Percentiles rank a stretch among this genome's conserved stretches.
These are phyloP conservation scores for Mycena latifolia DNA, from an alignment of 768 basidiomycete genomes.

Conservation along the genomic window DNA sequence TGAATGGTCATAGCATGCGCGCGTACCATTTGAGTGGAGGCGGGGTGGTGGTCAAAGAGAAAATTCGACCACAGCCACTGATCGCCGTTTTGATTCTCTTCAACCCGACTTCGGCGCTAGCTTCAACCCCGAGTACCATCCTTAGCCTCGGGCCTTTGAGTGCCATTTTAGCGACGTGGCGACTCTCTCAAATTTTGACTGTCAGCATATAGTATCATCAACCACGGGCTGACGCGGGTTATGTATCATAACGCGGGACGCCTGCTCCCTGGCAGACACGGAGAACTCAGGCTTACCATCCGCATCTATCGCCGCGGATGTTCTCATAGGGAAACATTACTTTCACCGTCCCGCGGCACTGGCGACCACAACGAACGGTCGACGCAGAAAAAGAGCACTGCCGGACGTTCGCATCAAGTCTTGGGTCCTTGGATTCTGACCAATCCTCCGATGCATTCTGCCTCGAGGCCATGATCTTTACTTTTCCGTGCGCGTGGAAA, in stretches of 20 bases:
- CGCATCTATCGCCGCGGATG: too few relatives aligned
- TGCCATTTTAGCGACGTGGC: too few relatives aligned
- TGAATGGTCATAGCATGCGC: background rate
- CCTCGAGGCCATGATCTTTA: conserved; percentile 21
- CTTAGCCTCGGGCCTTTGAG: too few relatives aligned
- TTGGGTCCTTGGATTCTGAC: conserved; percentile 12
- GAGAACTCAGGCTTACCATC: too few relatives aligned
- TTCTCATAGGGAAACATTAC: conserved; percentile 12
- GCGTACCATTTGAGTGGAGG: conserved; percentile 13
- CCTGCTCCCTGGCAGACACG: too few relatives aligned
- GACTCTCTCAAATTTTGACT: too few relatives aligned
- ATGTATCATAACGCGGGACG: too few relatives aligned
- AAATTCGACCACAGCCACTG: conserved; percentile 6
- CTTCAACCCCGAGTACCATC: too few relatives aligned
- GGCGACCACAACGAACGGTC: too few relatives aligned
- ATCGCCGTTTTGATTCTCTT: background rate
- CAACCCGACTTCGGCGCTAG: too few relatives aligned
- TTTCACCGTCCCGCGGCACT: background rate
- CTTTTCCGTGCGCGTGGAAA: background rate
- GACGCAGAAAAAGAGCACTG: conserved; percentile 13
- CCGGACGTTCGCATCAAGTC: conserved; percentile 4
- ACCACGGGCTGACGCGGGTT: too few relatives aligned
- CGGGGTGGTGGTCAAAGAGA: background rate
- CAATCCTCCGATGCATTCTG: conserved; percentile 30
- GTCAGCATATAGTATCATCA: too few relatives aligned